Evolutionary conservation across 2,329 filamentous ascomycete species (phyloP).

Genomic region (Knufia fluminis): DNA sequence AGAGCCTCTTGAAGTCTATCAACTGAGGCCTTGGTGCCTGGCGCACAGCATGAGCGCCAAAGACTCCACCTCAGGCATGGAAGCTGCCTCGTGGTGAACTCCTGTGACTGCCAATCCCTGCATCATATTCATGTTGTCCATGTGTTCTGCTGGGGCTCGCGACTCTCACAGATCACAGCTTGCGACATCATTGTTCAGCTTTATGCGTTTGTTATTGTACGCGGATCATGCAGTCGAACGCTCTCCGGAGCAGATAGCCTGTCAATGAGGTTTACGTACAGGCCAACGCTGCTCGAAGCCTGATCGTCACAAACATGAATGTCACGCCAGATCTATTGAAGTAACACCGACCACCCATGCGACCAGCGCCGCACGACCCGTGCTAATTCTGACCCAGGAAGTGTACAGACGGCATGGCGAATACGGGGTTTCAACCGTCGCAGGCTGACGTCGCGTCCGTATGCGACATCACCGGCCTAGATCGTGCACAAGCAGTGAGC

Average conservation of each 20-base stretch:
- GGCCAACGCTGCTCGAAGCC: neutral
- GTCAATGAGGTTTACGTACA: neutral
- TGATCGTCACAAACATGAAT: neutral
- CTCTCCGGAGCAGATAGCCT: neutral
- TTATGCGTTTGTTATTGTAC: too few relatives aligned
- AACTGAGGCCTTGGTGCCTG: too few relatives aligned
- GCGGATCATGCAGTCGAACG: neutral
- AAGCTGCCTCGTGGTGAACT: too few relatives aligned
- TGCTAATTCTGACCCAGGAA: conserved; percentile 4
- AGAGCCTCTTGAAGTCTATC: too few relatives aligned
- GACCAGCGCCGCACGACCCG: too few relatives aligned
- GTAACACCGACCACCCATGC: conserved; percentile 2
- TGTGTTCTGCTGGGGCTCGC: neutral
- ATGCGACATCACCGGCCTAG: conserved; percentile 5
- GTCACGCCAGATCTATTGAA: conserved; percentile 6
- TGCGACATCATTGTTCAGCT: neutral
- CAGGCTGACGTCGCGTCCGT: neutral
- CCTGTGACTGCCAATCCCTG: too few relatives aligned
- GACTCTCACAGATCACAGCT: too few relatives aligned
- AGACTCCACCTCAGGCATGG: too few relatives aligned
- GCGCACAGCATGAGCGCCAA: too few relatives aligned
- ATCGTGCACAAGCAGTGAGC: neutral
- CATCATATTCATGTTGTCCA: neutral
- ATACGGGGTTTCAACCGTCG: neutral
- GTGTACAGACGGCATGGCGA: conserved; percentile 7